These are phyloP conservation scores for Teunomyces aglyptinius DNA, from an alignment of 805 yeast genomes.

Conservation along the genomic window DNA sequence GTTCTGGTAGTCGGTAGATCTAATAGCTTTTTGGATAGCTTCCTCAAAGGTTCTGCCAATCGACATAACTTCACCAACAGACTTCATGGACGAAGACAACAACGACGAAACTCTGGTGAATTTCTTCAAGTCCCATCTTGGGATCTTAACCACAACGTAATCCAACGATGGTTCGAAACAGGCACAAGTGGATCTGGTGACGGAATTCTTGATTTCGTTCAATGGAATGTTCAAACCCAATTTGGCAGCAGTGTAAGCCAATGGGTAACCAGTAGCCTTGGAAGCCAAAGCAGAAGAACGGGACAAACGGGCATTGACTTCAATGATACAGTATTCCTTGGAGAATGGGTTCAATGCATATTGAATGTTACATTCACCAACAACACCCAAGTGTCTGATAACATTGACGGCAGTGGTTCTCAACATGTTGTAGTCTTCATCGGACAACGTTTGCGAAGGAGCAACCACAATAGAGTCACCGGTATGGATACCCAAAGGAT, in stretches of 20 bases:
- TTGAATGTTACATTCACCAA: conserved; percentile 98
- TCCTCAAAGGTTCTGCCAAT: conserved; percentile 97
- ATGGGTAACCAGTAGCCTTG: conserved; percentile 97
- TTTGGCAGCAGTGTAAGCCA: conserved; percentile 97
- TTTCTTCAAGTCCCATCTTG: conserved; percentile 98
- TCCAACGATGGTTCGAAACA: conserved; percentile 97
- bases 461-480: conserved; percentile 99
- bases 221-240: conserved; percentile 90
- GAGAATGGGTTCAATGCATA: conserved; percentile 93
- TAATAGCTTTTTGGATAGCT: conserved; percentile 95
- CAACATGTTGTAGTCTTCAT: conserved; percentile 96
- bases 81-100: conserved; percentile 92
- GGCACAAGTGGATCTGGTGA: conserved; percentile 90
- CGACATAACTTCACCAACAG: conserved; percentile 98
- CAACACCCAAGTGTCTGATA: conserved; percentile 96
- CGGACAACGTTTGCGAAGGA: conserved; percentile 95
- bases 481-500: conserved; percentile 97
- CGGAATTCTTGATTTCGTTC: conserved; percentile 88
- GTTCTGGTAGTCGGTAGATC: conserved; percentile 95
- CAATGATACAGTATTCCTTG: conserved; percentile 94
- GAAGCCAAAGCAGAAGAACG: conserved; percentile 99
- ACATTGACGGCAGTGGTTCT: conserved; percentile 97
- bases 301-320: conserved; percentile 95
- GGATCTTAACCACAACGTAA: conserved; percentile 95
- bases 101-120: conserved; percentile 87